Conservation (phyloP, 768 basidiomycete species). For the Calocera viscosa region DNA sequence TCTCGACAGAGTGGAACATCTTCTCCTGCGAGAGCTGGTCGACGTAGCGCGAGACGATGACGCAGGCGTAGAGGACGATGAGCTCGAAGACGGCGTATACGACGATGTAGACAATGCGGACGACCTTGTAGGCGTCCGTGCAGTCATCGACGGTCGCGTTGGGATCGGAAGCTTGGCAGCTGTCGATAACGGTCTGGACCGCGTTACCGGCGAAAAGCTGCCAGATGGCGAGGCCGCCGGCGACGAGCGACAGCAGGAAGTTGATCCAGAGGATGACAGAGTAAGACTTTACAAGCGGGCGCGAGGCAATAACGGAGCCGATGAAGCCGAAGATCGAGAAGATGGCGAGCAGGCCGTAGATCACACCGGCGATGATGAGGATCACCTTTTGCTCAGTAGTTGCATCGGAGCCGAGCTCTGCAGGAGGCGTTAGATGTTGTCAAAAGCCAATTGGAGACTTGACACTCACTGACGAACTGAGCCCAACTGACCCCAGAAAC, state of each 20-base stretch:
- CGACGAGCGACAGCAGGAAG: slow-evolving; percentile 42
- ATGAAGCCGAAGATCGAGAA: slow-evolving; percentile 48
- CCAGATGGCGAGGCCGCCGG: slow-evolving; percentile 42
- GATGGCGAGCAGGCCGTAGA: slow-evolving; percentile 42
- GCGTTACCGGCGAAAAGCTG: slow-evolving; percentile 28
- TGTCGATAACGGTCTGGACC: slow-evolving; percentile 30
- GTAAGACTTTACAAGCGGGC: slow-evolving; percentile 45
- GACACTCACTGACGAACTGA: slow-evolving; percentile 43
- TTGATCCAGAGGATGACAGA: slow-evolving; percentile 46
- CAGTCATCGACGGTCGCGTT: slow-evolving; percentile 23
- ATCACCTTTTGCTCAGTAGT: neutral
- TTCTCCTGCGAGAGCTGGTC: slow-evolving; percentile 10
- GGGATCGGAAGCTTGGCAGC: slow-evolving; percentile 39
- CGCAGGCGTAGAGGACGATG: slow-evolving; percentile 35
- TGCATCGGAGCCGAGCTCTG: slow-evolving; percentile 23
- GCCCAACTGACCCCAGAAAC: slow-evolving; percentile 49
- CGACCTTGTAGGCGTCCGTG: slow-evolving; percentile 21
- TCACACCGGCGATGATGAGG: slow-evolving; percentile 40
- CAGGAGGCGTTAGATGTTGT: slow-evolving; percentile 27
- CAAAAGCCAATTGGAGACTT: slow-evolving; percentile 24
- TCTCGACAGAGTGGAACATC: slow-evolving; percentile 9
- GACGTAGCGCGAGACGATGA: slow-evolving; percentile 13
- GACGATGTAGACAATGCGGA: slow-evolving; percentile 12
- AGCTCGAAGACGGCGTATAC: slow-evolving; percentile 31
- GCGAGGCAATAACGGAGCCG: slow-evolving; percentile 51